A percentile compares a stretch with the other conserved stretches of the same genome.
Evolutionary conservation across 2,329 filamentous ascomycete species (phyloP).

Genomic region (Beauveria varroae): DNA sequence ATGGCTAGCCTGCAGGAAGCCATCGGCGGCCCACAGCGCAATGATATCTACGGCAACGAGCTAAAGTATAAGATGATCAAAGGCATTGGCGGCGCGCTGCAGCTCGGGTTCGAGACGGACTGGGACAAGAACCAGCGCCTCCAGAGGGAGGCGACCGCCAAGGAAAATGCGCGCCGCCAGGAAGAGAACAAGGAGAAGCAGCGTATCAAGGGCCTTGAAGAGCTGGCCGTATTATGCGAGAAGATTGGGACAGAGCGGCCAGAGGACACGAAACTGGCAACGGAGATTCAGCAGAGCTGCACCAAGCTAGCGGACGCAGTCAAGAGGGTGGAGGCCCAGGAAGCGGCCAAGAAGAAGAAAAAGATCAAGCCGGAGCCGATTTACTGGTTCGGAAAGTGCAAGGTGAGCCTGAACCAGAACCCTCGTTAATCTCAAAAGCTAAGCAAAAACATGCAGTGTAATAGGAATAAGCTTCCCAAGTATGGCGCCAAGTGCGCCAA

Average conservation of each 20-base stretch:
- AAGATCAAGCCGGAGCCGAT: background rate
- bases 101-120: background rate
- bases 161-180: background rate
- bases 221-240: background rate
- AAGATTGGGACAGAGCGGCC: background rate
- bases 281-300: background rate
- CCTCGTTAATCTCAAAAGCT: background rate
- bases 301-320: background rate
- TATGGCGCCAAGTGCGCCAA: background rate
- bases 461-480: background rate
- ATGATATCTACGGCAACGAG: slow-evolving; percentile 1
- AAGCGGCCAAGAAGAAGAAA: background rate
- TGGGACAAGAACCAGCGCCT: background rate
- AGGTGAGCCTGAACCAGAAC: background rate
- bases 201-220: background rate
- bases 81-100: background rate
- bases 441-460: background rate
- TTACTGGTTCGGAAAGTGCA: background rate
- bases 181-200: background rate
- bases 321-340: background rate
- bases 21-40: slow-evolving; percentile 3
- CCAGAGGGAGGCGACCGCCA: background rate
- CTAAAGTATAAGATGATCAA: background rate
- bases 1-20: slow-evolving; percentile 3
- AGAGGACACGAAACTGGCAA: background rate